Percentiles rank a stretch among this genome's conserved stretches.
Evolutionary conservation across 2,329 filamentous ascomycete genomes (phyloP).

Genomic region (Arthroderma sp.): DNA sequence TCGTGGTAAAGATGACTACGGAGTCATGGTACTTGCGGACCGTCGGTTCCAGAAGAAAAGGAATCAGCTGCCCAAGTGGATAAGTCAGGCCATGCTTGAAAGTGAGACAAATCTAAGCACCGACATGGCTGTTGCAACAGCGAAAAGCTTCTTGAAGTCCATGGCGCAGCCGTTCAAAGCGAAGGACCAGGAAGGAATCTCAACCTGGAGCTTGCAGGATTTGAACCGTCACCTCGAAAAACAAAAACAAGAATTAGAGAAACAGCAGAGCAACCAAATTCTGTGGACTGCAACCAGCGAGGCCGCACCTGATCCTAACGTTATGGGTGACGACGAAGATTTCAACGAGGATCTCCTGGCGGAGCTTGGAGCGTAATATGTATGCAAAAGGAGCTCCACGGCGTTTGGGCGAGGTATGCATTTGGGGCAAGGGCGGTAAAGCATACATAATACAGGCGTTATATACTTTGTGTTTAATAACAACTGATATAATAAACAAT

Average conservation of each 20-base stretch:
- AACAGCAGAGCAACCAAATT: conserved; percentile 48
- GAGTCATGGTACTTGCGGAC: conserved; percentile 98
- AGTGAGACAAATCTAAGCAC: conserved; percentile 83
- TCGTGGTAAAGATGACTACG: conserved; percentile 94
- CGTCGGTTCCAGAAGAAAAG: conserved; percentile 87
- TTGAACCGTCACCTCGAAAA: conserved; percentile 57
- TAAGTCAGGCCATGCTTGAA: conserved; percentile 73
- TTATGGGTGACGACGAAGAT: conserved; percentile 22
- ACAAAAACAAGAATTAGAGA: conserved; percentile 58
- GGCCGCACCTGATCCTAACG: not conserved
- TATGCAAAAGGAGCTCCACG: not conserved
- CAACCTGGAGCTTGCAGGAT: conserved; percentile 77
- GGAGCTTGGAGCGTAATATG: conserved; percentile 5
- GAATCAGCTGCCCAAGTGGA: conserved; percentile 88
- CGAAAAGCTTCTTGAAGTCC: conserved; percentile 74
- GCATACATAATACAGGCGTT: not conserved
- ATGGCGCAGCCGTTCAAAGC: conserved; percentile 86
- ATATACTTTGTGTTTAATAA: not conserved
- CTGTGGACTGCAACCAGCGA: conserved; percentile 2
- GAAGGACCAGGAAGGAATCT: conserved; percentile 80
- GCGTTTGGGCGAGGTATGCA: not conserved
- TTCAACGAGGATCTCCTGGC: conserved; percentile 36
- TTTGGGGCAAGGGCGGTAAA: not conserved
- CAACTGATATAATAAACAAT: not conserved
- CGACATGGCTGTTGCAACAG: conserved; percentile 82